Conservation (phyloP, 805 yeast species). For the Saccharomycopsis fermentans region DNA sequence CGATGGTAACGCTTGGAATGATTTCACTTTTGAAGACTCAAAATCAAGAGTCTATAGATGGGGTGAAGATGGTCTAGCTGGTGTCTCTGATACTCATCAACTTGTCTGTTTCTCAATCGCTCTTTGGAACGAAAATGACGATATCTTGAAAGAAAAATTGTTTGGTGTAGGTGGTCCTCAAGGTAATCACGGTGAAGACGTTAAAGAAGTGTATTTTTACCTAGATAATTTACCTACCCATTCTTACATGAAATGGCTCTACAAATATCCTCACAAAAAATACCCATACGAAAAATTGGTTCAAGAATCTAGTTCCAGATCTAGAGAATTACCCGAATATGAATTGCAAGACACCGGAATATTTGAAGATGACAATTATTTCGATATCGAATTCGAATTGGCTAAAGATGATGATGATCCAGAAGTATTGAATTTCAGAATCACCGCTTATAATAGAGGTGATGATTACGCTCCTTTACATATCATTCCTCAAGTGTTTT, state of each 20-base stretch:
- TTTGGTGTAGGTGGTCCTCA: constrained; percentile 88
- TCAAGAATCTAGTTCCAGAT: constrained; percentile 53
- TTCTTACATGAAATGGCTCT: constrained; percentile 81
- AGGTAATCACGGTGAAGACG: constrained; percentile 96
- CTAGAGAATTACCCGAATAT: constrained; percentile 62
- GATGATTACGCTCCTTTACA: constrained; percentile 81
- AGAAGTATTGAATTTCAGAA: constrained; percentile 69
- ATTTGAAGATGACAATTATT: constrained; percentile 54
- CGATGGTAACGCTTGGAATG: constrained; percentile 85
- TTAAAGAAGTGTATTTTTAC: constrained; percentile 75
- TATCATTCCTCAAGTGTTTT: constrained; percentile 72
- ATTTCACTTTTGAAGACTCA: constrained; percentile 80
- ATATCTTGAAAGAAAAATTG: constrained; percentile 71
- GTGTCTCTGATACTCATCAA: constrained; percentile 79
- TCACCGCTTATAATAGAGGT: constrained; percentile 82
- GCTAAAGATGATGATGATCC: constrained; percentile 77
- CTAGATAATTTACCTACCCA: constrained; percentile 90
- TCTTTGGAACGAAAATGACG: constrained; percentile 86
- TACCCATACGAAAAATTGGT: constrained; percentile 75
- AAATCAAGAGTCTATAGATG: constrained; percentile 75
- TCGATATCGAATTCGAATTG: constrained; percentile 82
- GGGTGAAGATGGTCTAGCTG: constrained; percentile 96
- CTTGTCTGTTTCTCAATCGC: constrained; percentile 69
- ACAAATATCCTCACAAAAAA: constrained; percentile 83
- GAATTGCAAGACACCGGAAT: constrained; percentile 77